Evolutionary conservation across 75 land plant species (phyloP), one percentile per base, ranked within the genome.

Genomic region (Picea sitchensis): DNA sequence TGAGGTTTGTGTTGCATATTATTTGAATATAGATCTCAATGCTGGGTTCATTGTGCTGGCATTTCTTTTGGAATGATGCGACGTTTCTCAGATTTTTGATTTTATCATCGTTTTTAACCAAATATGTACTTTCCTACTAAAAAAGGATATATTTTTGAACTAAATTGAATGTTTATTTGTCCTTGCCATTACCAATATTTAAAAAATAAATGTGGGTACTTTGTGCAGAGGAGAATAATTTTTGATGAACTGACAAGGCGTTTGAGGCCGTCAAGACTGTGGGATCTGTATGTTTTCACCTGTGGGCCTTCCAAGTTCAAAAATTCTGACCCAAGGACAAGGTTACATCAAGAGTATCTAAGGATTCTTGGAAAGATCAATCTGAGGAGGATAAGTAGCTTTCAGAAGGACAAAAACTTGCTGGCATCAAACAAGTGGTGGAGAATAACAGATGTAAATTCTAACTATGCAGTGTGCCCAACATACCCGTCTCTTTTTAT

Each of bases 401-500:
- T 68, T 36, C 67, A 86, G 59, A 90, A 89, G 51, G 83, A 83
- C 44, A 81, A 82, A 8, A 81, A 78, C 47, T 81, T 61, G 54
- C 68, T 82, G 21, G 59, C 75, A 58, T 85, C 90, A 41, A 91
- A 85, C 76, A 81, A 86, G 12, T 80, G 85, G 82, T 96, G 98
- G 98, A 93, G 94, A 78, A 84, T 96, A 79, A 89, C 85, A 85
- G 79, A 80, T 59, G 85, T 88, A 12, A 96, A 96, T 82, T 83
- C 88, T 44, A 88, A 77, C 65, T 96, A 95, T 75, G 79, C 82
- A 58, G 59, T 96, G 75, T 94, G 92, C 69, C 78, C 95, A 63
- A 96, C 95, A 62, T 96, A 96, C 84, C 99, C 99, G 72, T 92
- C 87, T 69, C 82, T 88, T 15, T 83, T 96, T 76, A 84, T 96